These are phyloP conservation scores for Plasmopara viticola DNA, from an alignment of 352 stramenopile genomes.

Conservation along the genomic window DNA sequence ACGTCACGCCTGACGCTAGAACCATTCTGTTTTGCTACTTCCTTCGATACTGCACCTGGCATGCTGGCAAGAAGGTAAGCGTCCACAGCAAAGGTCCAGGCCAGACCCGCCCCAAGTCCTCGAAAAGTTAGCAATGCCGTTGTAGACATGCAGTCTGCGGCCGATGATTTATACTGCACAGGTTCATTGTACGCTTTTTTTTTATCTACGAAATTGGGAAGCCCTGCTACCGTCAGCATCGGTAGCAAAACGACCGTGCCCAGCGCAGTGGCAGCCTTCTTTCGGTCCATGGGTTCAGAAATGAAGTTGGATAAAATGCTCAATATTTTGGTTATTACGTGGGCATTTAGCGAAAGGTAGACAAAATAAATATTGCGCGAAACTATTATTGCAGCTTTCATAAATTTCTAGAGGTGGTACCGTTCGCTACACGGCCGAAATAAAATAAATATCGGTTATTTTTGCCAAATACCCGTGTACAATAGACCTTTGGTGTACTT, in stretches of 20 bases:
- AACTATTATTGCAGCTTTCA: too few relatives aligned
- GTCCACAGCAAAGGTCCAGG: constrained; percentile 75
- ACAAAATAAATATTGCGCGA: too few relatives aligned
- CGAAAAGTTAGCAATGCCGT: constrained; percentile 55
- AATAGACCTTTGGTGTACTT: too few relatives aligned
- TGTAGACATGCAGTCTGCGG: constrained; percentile 56
- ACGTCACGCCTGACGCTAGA: constrained; percentile 32
- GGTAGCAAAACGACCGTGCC: constrained; percentile 14
- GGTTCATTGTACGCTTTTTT: constrained; percentile 10
- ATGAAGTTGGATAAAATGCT: not conserved
- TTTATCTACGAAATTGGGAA: constrained; percentile 9
- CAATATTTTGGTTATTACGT: too few relatives aligned
- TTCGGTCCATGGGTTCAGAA: not conserved
- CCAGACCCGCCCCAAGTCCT: constrained; percentile 53
- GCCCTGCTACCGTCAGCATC: constrained; percentile 13
- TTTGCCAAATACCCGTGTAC: too few relatives aligned
- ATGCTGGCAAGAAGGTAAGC: constrained; percentile 45
- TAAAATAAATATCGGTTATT: too few relatives aligned
- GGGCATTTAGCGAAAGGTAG: too few relatives aligned
- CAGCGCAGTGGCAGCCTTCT: constrained; percentile 5
- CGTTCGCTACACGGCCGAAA: too few relatives aligned
- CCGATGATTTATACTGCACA: constrained; percentile 28
- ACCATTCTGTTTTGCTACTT: constrained; percentile 15
- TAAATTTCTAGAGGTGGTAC: too few relatives aligned
- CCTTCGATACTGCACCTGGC: constrained; percentile 37